Conservation (phyloP, 176 grass and related monocot species). For the Sorghum bicolor region DNA sequence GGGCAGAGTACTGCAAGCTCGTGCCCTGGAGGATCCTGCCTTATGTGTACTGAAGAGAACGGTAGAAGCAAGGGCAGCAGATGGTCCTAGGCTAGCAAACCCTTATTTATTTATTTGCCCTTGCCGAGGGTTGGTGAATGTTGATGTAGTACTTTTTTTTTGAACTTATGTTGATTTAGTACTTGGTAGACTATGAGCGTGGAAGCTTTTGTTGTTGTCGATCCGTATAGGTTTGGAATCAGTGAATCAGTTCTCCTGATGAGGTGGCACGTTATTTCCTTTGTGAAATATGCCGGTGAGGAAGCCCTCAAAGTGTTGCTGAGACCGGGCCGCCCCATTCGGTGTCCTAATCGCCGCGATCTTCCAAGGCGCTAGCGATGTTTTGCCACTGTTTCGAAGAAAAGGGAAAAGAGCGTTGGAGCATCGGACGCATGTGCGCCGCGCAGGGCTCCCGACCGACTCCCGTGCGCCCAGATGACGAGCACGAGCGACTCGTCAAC, state of each 20-base stretch:
- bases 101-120: neutral
- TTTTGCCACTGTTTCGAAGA: too few relatives aligned
- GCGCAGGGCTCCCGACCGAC: too few relatives aligned
- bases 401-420: too few relatives aligned
- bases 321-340: too few relatives aligned
- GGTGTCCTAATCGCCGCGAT: too few relatives aligned
- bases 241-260: neutral
- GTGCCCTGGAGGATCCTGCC: conserved; percentile 95
- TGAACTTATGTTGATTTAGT: neutral
- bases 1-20: conserved; percentile 77
- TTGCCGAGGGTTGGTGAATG: neutral
- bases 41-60: conserved; percentile 50
- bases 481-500: too few relatives aligned
- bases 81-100: neutral
- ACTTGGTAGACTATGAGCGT: neutral
- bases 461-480: too few relatives aligned
- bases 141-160: neutral
- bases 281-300: too few relatives aligned
- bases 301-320: too few relatives aligned
- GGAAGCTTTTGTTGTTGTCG: neutral
- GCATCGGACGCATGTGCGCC: too few relatives aligned
- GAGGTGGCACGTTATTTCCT: neutral
- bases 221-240: neutral
- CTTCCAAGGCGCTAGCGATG: too few relatives aligned
- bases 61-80: neutral